Conservation (phyloP, 2,329 filamentous ascomycete species). For the Teratosphaeria destructans region DNA sequence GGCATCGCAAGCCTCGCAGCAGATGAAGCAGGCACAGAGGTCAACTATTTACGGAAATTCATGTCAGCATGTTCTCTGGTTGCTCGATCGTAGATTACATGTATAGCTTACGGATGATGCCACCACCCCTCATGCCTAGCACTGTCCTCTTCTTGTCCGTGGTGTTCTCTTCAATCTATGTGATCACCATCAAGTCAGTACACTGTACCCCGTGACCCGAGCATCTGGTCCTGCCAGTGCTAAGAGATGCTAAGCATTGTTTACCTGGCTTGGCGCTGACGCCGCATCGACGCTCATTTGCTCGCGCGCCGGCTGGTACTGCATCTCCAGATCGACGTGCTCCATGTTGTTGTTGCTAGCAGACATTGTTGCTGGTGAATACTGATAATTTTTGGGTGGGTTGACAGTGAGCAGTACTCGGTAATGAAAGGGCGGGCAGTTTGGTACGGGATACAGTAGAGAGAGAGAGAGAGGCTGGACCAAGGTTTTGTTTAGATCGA, state of each 20-base stretch:
- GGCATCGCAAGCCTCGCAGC: conserved; percentile 20
- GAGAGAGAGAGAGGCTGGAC: background rate
- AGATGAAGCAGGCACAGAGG: conserved; percentile 22
- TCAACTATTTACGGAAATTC: conserved; percentile 11
- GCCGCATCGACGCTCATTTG: conserved; percentile 4
- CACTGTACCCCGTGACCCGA: background rate
- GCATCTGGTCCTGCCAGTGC: background rate
- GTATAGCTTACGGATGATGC: conserved; percentile 16
- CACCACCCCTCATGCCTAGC: conserved; percentile 19
- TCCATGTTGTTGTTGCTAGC: background rate
- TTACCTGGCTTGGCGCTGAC: background rate
- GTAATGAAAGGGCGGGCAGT: background rate
- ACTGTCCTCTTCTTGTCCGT: conserved; percentile 14
- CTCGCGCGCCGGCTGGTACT: conserved; percentile 12
- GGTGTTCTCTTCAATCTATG: conserved; percentile 9
- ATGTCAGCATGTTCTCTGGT: background rate
- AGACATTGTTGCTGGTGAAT: background rate
- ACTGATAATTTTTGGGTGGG: background rate
- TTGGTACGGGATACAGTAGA: background rate
- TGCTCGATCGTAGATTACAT: background rate
- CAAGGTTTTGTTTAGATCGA: background rate
- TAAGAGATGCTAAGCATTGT: background rate
- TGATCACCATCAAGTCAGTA: conserved; percentile 3
- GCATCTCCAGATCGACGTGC: conserved; percentile 15
- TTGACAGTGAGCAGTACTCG: background rate